phyloP scores from a whole-genome alignment of 140 eudicot species.

The Stevia rebaudiana region DNA sequence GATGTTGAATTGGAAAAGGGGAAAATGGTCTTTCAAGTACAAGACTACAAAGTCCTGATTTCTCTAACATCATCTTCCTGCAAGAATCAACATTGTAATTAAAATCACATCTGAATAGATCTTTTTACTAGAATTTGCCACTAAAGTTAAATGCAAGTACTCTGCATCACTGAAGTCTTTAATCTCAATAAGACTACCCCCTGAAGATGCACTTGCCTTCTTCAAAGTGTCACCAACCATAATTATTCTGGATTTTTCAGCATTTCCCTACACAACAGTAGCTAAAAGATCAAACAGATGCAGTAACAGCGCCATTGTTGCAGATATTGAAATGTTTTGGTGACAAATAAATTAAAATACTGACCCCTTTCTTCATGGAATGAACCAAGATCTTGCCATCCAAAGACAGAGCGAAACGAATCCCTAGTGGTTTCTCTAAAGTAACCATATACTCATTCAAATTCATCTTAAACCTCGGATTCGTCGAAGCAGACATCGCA shows the following conservation, averaged over 20 bases:
- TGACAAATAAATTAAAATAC: background rate
- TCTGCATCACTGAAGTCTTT: constrained; percentile 90
- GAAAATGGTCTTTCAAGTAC: constrained; percentile 88
- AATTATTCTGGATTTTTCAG: constrained; percentile 89
- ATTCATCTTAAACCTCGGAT: constrained; percentile 61
- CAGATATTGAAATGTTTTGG: background rate
- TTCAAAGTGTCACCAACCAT: constrained; percentile 97
- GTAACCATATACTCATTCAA: constrained; percentile 94
- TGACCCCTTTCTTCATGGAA: constrained; percentile 88
- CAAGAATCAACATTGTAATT: constrained; percentile 13
- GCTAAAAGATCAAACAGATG: background rate
- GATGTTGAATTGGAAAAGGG: constrained; percentile 82
- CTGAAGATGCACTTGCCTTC: constrained; percentile 85
- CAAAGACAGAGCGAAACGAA: constrained; percentile 79
- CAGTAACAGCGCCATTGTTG: background rate
- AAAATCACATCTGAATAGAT: background rate
- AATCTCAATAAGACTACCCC: constrained; percentile 69
- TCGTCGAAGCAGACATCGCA: constrained; percentile 45
- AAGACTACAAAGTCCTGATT: constrained; percentile 72
- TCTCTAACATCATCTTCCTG: constrained; percentile 75
- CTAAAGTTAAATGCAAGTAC: constrained; percentile 35
- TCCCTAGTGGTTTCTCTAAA: constrained; percentile 82
- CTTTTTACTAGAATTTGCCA: background rate
- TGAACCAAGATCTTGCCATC: constrained; percentile 84
- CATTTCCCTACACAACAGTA: constrained; percentile 66